Evolutionary conservation across 192 early-diverging fungal genomes (phyloP).

Genomic region (Gigaspora rosea): DNA sequence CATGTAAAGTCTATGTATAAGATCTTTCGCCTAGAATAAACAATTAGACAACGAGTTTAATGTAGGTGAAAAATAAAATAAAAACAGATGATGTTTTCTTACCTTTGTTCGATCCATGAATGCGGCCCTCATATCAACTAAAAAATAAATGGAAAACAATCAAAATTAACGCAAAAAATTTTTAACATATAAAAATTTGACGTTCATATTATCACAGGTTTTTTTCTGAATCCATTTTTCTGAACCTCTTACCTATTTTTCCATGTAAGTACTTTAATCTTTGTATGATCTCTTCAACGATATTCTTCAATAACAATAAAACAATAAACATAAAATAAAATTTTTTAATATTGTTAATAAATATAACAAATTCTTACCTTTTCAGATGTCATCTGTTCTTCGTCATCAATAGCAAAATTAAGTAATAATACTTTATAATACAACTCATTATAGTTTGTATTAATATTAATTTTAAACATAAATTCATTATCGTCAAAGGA

Average conservation of each 20-base stretch:
- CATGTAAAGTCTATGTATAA: slow-evolving; percentile 8
- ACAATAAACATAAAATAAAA: not conserved
- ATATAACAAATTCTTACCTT: not conserved
- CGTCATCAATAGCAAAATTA: slow-evolving; percentile 13
- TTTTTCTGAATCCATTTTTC: not conserved
- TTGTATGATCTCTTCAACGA: slow-evolving; percentile 9
- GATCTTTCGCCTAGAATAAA: slow-evolving; percentile 17
- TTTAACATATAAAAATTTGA: too few relatives aligned
- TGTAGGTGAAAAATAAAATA: not conserved
- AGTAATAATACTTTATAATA: slow-evolving; percentile 1
- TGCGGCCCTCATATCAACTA: slow-evolving; percentile 22
- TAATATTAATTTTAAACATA: slow-evolving; percentile 7
- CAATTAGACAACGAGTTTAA: not conserved
- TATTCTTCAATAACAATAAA: slow-evolving; percentile 5
- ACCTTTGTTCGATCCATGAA: slow-evolving; percentile 31
- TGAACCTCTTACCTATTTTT: slow-evolving; percentile 10
- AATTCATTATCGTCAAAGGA: not conserved
- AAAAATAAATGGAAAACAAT: not conserved
- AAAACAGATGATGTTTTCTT: not conserved
- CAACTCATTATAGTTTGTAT: slow-evolving; percentile 24
- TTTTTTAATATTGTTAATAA: not conserved
- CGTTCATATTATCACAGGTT: not conserved
- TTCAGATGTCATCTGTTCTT: not conserved
- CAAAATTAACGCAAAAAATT: not conserved
- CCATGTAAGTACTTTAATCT: slow-evolving; percentile 16